phyloP scores from a whole-genome alignment of 2,329 filamentous ascomycete genomes.

The Pestalotiopsis sp. region DNA sequence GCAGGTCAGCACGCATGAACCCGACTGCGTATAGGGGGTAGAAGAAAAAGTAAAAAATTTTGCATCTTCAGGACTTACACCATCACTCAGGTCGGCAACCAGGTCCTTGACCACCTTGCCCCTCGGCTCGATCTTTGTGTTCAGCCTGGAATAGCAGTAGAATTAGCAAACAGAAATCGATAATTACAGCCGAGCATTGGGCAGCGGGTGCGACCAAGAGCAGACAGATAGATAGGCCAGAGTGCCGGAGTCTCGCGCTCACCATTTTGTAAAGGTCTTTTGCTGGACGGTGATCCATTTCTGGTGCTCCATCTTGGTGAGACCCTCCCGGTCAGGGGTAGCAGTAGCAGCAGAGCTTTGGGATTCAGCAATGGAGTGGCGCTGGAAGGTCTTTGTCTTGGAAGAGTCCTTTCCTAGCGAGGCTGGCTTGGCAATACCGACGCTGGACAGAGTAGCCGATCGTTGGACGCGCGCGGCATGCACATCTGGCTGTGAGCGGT shows the following conservation, averaged over 20 bases:
- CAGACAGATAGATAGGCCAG: background rate
- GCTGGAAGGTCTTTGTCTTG: slow-evolving; percentile 34
- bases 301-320: slow-evolving; percentile 64
- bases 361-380: slow-evolving; percentile 33
- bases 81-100: slow-evolving; percentile 88
- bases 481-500: slow-evolving; percentile 37
- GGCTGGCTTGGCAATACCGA: slow-evolving; percentile 29
- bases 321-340: slow-evolving; percentile 47
- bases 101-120: slow-evolving; percentile 83
- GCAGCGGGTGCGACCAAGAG: slow-evolving; percentile 15
- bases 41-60: background rate
- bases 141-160: slow-evolving; percentile 69
- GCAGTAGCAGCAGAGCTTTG: slow-evolving; percentile 48
- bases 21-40: background rate
- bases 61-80: slow-evolving; percentile 62
- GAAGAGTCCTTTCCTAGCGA: slow-evolving; percentile 21
- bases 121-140: slow-evolving; percentile 86
- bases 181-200: background rate
- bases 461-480: slow-evolving; percentile 53
- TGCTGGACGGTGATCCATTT: slow-evolving; percentile 84
- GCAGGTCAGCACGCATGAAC: slow-evolving; percentile 7
- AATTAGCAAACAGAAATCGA: background rate
- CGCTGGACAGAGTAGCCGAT: slow-evolving; percentile 39
- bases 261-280: slow-evolving; percentile 99
- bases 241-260: slow-evolving; percentile 24